phyloP scores from a whole-genome alignment of 805 yeast species.

The Saturnispora zaruensis region DNA sequence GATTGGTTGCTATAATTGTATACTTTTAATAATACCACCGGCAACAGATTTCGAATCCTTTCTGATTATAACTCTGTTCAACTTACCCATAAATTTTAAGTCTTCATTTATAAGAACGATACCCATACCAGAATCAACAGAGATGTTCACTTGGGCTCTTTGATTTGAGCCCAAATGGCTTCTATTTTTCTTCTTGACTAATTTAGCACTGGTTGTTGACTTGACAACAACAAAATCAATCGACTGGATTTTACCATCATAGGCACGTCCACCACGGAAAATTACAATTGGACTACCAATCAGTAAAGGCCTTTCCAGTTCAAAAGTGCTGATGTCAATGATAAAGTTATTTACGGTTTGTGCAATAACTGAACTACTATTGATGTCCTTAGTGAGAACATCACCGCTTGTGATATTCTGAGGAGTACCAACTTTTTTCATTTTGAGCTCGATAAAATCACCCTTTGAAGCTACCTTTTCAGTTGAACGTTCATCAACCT shows the following conservation, averaged over 20 bases:
- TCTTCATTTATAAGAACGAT: neutral
- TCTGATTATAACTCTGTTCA: conserved; percentile 64
- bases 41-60: conserved; percentile 65
- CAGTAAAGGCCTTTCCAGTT: conserved; percentile 60
- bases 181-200: conserved; percentile 39
- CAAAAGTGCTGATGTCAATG: conserved; percentile 58
- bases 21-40: conserved; percentile 23
- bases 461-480: conserved; percentile 41
- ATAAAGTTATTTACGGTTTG: conserved; percentile 40
- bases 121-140: conserved; percentile 7
- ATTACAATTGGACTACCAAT: conserved; percentile 73
- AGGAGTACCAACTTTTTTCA: conserved; percentile 28
- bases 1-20: conserved; percentile 32
- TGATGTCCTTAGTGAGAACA: conserved; percentile 34
- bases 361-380: conserved; percentile 17
- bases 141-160: conserved; percentile 49
- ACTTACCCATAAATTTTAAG: conserved; percentile 11
- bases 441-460: conserved; percentile 42
- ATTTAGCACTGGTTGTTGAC: conserved; percentile 24
- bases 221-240: conserved; percentile 27
- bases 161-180: conserved; percentile 54
- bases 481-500: conserved; percentile 10
- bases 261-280: conserved; percentile 66
- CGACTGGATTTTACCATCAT: conserved; percentile 56
- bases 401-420: conserved; percentile 59